These are phyloP conservation scores for Zasmidium cellare DNA, from an alignment of 2,329 filamentous ascomycete genomes.

Conservation along the genomic window DNA sequence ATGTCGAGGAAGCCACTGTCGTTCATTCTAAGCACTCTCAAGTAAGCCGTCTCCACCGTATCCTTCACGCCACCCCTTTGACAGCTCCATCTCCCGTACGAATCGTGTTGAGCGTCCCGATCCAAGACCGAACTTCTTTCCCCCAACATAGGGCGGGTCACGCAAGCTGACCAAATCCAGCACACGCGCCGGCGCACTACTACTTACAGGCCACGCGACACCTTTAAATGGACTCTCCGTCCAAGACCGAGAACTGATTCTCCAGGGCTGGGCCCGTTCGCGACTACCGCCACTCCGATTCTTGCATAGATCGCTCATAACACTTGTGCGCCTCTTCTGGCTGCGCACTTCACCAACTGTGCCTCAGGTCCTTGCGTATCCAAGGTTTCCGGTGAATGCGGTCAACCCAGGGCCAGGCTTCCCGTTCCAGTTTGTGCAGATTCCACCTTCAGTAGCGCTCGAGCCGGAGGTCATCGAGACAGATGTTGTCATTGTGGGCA, in stretches of 20 bases:
- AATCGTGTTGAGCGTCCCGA: slow-evolving; percentile 7
- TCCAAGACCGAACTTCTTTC: slow-evolving; percentile 16
- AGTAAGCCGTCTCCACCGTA: slow-evolving; percentile 41
- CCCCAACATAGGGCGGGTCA: slow-evolving; percentile 17
- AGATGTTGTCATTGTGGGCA: slow-evolving; percentile 83
- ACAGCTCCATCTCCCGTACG: too few species aligned
- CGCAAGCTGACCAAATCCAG: slow-evolving; percentile 40
- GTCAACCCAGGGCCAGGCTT: slow-evolving; percentile 50
- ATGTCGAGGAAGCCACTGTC: slow-evolving; percentile 51
- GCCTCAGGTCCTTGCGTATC: slow-evolving; percentile 58
- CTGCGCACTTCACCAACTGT: slow-evolving; percentile 58
- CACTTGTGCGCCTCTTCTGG: slow-evolving; percentile 57
- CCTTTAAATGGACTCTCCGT: slow-evolving; percentile 64
- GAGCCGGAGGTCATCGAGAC: slow-evolving; percentile 65
- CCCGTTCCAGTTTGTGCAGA: slow-evolving; percentile 63
- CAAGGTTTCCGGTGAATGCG: slow-evolving; percentile 57
- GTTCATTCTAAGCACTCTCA: slow-evolving; percentile 54
- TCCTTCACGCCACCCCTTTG: background rate
- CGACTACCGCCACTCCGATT: slow-evolving; percentile 56
- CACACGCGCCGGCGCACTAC: slow-evolving; percentile 61
- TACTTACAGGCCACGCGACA: slow-evolving; percentile 67
- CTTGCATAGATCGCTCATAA: slow-evolving; percentile 57
- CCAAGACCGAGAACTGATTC: slow-evolving; percentile 60
- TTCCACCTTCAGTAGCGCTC: slow-evolving; percentile 39
- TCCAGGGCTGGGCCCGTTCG: slow-evolving; percentile 63